phyloP scores from a whole-genome alignment of 768 basidiomycete genomes.

The Sarcodon aspratus region DNA sequence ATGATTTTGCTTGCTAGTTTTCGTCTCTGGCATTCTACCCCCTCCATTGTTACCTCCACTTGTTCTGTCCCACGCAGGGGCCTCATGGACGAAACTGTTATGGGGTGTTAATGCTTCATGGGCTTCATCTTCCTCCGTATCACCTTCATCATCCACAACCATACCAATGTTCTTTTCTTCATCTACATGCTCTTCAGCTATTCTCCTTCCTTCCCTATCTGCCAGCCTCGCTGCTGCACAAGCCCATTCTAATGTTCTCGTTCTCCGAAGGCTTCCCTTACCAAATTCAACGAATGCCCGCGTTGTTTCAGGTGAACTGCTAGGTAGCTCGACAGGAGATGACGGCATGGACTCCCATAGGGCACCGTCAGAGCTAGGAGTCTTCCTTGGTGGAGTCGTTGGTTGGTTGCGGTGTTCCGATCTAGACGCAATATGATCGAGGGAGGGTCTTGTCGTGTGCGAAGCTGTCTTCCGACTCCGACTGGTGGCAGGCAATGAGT shows the following conservation, averaged over 20 bases:
- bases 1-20: slow-evolving; percentile 19
- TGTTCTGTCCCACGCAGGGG: not conserved
- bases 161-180: slow-evolving; percentile 7
- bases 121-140: slow-evolving; percentile 49
- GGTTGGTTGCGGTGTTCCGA: slow-evolving; percentile 6
- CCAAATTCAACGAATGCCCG: slow-evolving; percentile 16
- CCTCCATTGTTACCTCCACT: slow-evolving; percentile 6
- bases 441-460: not conserved
- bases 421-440: slow-evolving; percentile 9
- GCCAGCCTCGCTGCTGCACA: slow-evolving; percentile 21
- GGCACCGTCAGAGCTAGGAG: slow-evolving; percentile 5
- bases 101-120: slow-evolving; percentile 57
- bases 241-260: slow-evolving; percentile 24
- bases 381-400: slow-evolving; percentile 10
- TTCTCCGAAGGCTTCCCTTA: slow-evolving; percentile 5
- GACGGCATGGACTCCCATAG: slow-evolving; percentile 22
- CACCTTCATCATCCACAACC: slow-evolving; percentile 24
- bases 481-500: not conserved
- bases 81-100: slow-evolving; percentile 9
- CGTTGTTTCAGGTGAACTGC: slow-evolving; percentile 5
- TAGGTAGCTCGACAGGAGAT: slow-evolving; percentile 12
- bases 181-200: slow-evolving; percentile 3
- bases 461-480: not conserved
- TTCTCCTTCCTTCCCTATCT: not conserved
- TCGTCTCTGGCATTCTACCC: slow-evolving; percentile 5